Evolutionary conservation across 805 yeast species (phyloP).

Genomic region (Metschnikowia baotianmanensis): DNA sequence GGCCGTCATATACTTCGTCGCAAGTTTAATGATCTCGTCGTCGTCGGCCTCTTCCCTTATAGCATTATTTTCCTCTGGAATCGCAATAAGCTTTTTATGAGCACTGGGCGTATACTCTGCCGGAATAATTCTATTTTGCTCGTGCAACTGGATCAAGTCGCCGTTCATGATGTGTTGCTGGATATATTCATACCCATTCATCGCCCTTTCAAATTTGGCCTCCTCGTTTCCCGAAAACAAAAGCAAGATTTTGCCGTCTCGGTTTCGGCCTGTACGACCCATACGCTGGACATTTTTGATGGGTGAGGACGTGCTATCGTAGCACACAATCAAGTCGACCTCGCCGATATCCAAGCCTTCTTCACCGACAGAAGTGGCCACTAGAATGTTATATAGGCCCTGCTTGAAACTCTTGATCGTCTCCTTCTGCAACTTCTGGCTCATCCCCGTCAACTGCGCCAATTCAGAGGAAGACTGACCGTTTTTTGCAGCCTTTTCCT

Average conservation of each 20-base stretch:
- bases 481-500: slow-evolving; percentile 46
- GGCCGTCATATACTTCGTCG: slow-evolving; percentile 61
- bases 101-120: slow-evolving; percentile 51
- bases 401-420: slow-evolving; percentile 68
- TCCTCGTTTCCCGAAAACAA: slow-evolving; percentile 78
- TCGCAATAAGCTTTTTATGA: slow-evolving; percentile 53
- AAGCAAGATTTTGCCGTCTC: slow-evolving; percentile 80
- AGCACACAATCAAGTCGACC: slow-evolving; percentile 90
- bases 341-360: slow-evolving; percentile 99
- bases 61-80: slow-evolving; percentile 69
- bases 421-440: slow-evolving; percentile 81
- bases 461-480: slow-evolving; percentile 73
- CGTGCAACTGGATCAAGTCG: slow-evolving; percentile 40
- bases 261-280: slow-evolving; percentile 97
- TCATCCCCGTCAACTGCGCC: slow-evolving; percentile 84
- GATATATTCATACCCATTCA: slow-evolving; percentile 76
- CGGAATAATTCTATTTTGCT: slow-evolving; percentile 71
- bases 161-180: slow-evolving; percentile 64
- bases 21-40: slow-evolving; percentile 65
- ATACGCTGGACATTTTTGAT: slow-evolving; percentile 91
- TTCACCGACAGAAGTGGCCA: slow-evolving; percentile 97
- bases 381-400: slow-evolving; percentile 75
- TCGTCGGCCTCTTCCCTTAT: slow-evolving; percentile 54
- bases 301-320: slow-evolving; percentile 90
- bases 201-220: slow-evolving; percentile 74